phyloP scores from a whole-genome alignment of 2,329 filamentous ascomycete genomes.

The Sporothrix globosa region DNA sequence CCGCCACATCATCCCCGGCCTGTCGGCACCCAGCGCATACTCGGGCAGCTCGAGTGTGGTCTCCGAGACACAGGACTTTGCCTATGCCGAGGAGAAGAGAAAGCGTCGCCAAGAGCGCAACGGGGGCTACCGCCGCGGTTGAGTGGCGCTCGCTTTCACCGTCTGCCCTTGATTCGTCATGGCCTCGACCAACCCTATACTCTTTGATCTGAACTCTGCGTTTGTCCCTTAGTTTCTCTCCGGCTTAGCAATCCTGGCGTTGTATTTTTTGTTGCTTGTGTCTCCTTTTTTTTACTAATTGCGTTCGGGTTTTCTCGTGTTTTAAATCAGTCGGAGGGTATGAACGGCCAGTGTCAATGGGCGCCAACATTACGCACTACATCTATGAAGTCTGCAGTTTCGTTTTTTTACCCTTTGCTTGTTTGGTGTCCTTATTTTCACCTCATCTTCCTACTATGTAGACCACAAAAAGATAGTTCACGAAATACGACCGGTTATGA shows the following conservation, averaged over 20 bases:
- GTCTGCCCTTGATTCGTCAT: background rate
- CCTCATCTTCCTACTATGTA: constrained; percentile 24
- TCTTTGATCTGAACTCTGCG: background rate
- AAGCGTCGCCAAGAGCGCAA: constrained; percentile 44
- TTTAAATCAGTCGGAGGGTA: background rate
- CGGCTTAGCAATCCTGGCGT: constrained; percentile 16
- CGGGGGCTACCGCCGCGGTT: constrained; percentile 34
- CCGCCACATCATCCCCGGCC: constrained; percentile 58
- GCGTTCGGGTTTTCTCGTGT: background rate
- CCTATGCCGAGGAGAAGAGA: constrained; percentile 50
- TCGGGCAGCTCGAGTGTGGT: constrained; percentile 36
- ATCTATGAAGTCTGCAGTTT: constrained; percentile 8
- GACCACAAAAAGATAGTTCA: constrained; percentile 9
- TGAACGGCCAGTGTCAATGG: background rate
- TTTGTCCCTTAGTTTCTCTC: constrained; percentile 7
- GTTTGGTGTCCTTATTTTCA: background rate
- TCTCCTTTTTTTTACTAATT: background rate
- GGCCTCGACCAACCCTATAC: background rate
- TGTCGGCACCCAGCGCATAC: constrained; percentile 44
- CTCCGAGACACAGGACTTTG: constrained; percentile 43
- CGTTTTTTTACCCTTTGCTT: background rate
- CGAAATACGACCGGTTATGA: constrained; percentile 22
- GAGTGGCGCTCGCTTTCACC: background rate
- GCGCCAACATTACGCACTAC: constrained; percentile 17
- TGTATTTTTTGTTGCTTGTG: background rate